Evolutionary conservation across 345 rosid genomes (phyloP).

Genomic region (Viola odorata): DNA sequence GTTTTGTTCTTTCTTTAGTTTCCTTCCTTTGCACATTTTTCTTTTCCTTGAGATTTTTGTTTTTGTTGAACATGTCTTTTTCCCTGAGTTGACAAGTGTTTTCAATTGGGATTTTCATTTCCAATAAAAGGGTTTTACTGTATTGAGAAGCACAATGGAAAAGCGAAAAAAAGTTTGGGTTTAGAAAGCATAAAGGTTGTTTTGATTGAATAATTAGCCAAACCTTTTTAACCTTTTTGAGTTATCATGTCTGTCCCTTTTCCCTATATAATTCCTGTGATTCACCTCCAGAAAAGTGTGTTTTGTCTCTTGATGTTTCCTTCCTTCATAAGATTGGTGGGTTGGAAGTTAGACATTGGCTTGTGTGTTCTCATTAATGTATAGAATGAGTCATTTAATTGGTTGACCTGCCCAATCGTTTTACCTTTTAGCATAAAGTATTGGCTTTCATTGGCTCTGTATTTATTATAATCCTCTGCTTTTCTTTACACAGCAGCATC

Average conservation of each 20-base stretch:
- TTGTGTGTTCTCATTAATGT: conserved; percentile 4
- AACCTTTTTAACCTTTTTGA: conserved; percentile 15
- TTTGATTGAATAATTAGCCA: neutral
- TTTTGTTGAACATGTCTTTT: too few species aligned
- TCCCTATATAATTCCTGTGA: conserved; percentile 27
- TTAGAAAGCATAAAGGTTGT: neutral
- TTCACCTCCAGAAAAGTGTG: conserved; percentile 40
- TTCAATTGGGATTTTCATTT: conserved; percentile 11
- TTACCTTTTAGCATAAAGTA: conserved; percentile 5
- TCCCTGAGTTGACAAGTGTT: too few species aligned
- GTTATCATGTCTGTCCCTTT: conserved; percentile 22
- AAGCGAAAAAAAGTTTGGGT: neutral
- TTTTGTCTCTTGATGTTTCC: conserved; percentile 36
- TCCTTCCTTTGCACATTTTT: too few species aligned
- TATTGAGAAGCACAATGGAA: neutral
- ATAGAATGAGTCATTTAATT: conserved; percentile 3
- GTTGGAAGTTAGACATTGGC: neutral
- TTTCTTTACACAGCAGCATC: conserved; percentile 15
- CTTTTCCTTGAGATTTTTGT: too few species aligned
- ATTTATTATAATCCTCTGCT: neutral
- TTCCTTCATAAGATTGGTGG: conserved; percentile 5
- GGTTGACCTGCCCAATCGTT: neutral
- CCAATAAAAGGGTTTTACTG: neutral
- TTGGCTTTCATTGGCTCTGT: neutral
- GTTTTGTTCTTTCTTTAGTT: too few species aligned